phyloP scores from a whole-genome alignment of 164 flowering plant species.

The Berberis vulgaris region DNA sequence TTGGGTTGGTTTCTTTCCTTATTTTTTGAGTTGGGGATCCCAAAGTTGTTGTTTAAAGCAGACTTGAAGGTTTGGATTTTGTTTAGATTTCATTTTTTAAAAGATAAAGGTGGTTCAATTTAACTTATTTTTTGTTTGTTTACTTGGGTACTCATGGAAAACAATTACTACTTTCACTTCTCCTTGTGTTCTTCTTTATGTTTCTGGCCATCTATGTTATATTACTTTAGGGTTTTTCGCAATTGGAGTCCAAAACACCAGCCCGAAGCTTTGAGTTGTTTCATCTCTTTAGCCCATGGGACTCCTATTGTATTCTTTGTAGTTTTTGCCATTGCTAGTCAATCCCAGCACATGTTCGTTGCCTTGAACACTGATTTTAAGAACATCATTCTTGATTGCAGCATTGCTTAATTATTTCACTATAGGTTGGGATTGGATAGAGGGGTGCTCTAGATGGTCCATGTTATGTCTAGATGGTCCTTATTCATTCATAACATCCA shows the following conservation, averaged over 20 bases:
- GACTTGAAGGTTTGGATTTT: too few relatives aligned
- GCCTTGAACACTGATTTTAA: conserved; percentile 47
- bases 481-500: too few relatives aligned
- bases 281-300: conserved; percentile 72
- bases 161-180: conserved; percentile 14
- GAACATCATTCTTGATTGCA: conserved; percentile 57
- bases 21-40: too few relatives aligned
- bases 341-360: conserved; percentile 31
- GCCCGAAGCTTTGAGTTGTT: conserved; percentile 73
- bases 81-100: too few relatives aligned
- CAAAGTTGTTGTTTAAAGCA: too few relatives aligned
- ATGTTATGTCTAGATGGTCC: too few relatives aligned
- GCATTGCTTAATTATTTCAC: conserved; percentile 60
- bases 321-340: conserved; percentile 19
- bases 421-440: conserved; percentile 22
- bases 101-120: too few relatives aligned
- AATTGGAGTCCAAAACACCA: conserved; percentile 50
- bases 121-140: not conserved
- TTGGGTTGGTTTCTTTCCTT: too few relatives aligned
- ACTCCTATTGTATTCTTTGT: conserved; percentile 77
- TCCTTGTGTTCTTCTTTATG: conserved; percentile 39
- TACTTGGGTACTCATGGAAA: conserved; percentile 23
- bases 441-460: too few relatives aligned
- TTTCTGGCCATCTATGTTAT: conserved; percentile 43
- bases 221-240: conserved; percentile 46